phyloP scores from a whole-genome alignment of 108 stramenopile genomes.

The Nitzschia palea region DNA sequence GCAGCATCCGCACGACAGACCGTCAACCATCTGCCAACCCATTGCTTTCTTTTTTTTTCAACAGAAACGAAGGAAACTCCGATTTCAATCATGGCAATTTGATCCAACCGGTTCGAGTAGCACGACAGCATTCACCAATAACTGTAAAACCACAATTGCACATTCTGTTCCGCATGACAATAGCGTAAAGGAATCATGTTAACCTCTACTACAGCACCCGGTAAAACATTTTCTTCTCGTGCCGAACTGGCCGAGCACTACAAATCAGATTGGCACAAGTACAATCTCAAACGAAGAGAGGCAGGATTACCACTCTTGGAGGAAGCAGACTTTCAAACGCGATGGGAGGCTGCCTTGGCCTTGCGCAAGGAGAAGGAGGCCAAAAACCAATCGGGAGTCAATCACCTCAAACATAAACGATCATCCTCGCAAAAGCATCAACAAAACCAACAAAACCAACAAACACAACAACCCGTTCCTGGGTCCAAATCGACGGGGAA shows the following conservation, averaged over 20 bases:
- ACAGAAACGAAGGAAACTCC: too few species aligned
- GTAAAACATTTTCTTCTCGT: conserved; percentile 71
- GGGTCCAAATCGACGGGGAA: background rate
- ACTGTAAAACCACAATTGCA: too few species aligned
- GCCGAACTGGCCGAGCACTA: conserved; percentile 80
- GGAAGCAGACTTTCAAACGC: conserved; percentile 70
- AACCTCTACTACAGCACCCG: conserved; percentile 86
- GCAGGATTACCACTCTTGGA: conserved; percentile 72
- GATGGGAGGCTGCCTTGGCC: conserved; percentile 82
- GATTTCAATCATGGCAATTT: too few species aligned
- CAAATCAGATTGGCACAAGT: conserved; percentile 96
- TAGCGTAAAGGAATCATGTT: conserved; percentile 24
- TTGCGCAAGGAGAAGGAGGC: conserved; percentile 63
- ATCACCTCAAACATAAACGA: conserved; percentile 63
- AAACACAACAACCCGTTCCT: conserved; percentile 6
- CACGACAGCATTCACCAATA: too few species aligned
- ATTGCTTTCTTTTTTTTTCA: too few species aligned
- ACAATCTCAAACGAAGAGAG: conserved; percentile 95
- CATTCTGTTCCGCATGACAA: background rate
- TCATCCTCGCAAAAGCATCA: conserved; percentile 35
- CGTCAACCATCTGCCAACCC: too few species aligned
- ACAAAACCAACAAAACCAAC: conserved; percentile 6
- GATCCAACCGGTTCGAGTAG: too few species aligned
- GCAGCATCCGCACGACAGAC: too few species aligned
- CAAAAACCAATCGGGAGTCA: conserved; percentile 38